phyloP scores from a whole-genome alignment of 805 yeast genomes.

The Torulaspora quercuum region DNA sequence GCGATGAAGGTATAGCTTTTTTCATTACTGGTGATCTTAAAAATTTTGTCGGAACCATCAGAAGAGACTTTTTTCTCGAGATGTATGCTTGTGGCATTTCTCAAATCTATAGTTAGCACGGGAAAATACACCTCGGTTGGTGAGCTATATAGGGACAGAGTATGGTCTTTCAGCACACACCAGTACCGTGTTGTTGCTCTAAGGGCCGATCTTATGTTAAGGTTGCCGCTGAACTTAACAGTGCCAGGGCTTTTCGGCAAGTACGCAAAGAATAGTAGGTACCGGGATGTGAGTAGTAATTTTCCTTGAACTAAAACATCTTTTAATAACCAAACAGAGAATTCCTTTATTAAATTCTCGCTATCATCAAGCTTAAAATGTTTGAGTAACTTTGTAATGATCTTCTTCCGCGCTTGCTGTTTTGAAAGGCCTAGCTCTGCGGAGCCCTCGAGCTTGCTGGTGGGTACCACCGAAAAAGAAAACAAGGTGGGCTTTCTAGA shows the following conservation, averaged over 20 bases:
- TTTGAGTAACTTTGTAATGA: constrained; percentile 4
- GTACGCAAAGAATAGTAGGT: constrained; percentile 71
- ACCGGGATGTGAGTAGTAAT: constrained; percentile 61
- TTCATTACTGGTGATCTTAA: constrained; percentile 55
- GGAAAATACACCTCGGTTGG: constrained; percentile 88
- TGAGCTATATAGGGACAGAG: constrained; percentile 62
- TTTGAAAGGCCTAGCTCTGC: background rate
- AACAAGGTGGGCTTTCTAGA: constrained; percentile 22
- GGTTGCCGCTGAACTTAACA: constrained; percentile 47
- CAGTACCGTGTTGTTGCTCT: constrained; percentile 51
- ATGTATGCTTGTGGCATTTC: constrained; percentile 59
- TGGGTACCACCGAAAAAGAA: constrained; percentile 22
- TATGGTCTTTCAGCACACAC: constrained; percentile 71
- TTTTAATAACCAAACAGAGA: constrained; percentile 72
- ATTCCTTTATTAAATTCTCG: constrained; percentile 59
- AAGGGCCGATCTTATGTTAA: constrained; percentile 41
- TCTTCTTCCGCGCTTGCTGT: constrained; percentile 2
- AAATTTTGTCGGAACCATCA: constrained; percentile 40
- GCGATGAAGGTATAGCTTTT: constrained; percentile 64
- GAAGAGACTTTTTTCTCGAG: constrained; percentile 28
- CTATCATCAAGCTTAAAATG: constrained; percentile 47
- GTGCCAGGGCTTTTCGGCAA: constrained; percentile 53
- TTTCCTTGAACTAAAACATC: constrained; percentile 88
- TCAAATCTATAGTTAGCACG: constrained; percentile 64
- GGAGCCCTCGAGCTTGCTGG: constrained; percentile 1